These are phyloP conservation scores for Dysphania ambrosioides DNA, from an alignment of 148 eudicot species.

Conservation along the genomic window DNA sequence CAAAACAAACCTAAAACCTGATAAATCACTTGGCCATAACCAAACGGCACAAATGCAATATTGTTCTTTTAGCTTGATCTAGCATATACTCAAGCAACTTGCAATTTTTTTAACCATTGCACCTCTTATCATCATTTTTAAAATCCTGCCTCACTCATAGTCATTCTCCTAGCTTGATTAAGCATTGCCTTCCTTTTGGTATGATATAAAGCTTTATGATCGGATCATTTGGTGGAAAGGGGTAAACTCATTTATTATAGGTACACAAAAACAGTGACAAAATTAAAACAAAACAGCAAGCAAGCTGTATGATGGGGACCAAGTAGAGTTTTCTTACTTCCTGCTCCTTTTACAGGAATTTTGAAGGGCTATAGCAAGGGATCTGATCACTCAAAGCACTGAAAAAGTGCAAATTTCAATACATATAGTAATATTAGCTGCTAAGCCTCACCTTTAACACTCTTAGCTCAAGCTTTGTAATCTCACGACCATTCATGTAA, in stretches of 20 bases:
- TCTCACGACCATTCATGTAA: conserved; percentile 89
- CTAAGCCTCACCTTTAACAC: conserved; percentile 63
- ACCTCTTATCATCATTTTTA: neutral
- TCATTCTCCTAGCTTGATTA: too few species aligned
- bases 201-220: neutral
- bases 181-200: neutral
- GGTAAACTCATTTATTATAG: neutral
- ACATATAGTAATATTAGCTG: neutral
- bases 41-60: neutral
- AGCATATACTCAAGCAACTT: neutral
- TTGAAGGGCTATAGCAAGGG: neutral
- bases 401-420: neutral
- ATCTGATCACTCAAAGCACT: neutral
- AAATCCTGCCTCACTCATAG: too few species aligned
- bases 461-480: conserved; percentile 84
- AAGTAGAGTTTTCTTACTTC: neutral
- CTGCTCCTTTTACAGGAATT: neutral
- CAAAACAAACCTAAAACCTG: neutral
- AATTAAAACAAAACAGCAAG: neutral
- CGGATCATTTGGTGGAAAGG: neutral
- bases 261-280: neutral
- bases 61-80: neutral
- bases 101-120: neutral
- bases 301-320: neutral
- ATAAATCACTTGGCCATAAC: neutral